These are phyloP conservation scores for Arthrobotrys iridis DNA, from an alignment of 2,329 filamentous ascomycete species.

Conservation along the genomic window DNA sequence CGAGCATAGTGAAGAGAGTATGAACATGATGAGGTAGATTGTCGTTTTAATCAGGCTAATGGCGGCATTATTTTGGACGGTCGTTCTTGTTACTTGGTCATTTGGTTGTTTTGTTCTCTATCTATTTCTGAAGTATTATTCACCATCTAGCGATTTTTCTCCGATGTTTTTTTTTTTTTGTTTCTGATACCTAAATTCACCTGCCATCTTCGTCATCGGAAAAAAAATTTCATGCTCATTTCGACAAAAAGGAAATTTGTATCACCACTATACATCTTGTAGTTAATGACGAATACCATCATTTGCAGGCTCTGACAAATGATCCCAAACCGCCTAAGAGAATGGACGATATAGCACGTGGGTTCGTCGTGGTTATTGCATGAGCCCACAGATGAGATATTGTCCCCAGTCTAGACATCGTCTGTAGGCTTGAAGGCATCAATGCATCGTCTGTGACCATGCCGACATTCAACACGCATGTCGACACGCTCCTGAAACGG, in stretches of 20 bases:
- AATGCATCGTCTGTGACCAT: too few relatives aligned
- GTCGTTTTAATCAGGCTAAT: neutral
- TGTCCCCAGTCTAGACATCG: too few relatives aligned
- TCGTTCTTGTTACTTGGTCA: neutral
- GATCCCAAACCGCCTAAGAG: too few relatives aligned
- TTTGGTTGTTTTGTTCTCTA: neutral
- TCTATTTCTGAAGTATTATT: neutral
- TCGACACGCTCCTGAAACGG: too few relatives aligned
- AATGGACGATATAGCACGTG: too few relatives aligned
- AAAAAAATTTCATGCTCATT: constrained; percentile 15
- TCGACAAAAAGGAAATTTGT: constrained; percentile 12
- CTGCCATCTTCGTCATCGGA: constrained; percentile 11
- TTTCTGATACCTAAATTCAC: constrained; percentile 14
- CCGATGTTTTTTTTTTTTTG: neutral
- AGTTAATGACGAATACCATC: constrained; percentile 25
- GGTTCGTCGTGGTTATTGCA: too few relatives aligned
- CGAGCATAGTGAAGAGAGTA: neutral
- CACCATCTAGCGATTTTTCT: constrained; percentile 20
- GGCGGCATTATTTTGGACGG: neutral
- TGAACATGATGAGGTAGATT: neutral
- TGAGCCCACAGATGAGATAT: too few relatives aligned
- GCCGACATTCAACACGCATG: too few relatives aligned
- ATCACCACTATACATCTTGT: constrained; percentile 26
- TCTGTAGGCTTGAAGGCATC: too few relatives aligned
- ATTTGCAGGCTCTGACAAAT: constrained; percentile 10